Evolutionary conservation across 768 basidiomycete genomes (phyloP), one percentile per base, ranked within the genome.

Genomic region (Holtermannia corniformis): DNA sequence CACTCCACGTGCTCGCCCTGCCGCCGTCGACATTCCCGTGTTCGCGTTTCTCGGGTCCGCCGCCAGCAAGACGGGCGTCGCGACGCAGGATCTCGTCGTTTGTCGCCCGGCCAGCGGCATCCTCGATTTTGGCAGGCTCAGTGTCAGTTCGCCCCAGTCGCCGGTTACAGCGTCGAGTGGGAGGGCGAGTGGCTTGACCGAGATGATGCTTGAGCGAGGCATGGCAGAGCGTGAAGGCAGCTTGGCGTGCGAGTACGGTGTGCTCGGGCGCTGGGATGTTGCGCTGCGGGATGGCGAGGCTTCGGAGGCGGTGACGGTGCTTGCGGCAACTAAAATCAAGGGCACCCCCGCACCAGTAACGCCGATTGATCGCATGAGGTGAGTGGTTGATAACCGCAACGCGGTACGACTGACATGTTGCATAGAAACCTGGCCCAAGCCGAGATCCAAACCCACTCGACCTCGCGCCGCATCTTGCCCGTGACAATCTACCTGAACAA

Each of bases 401-500:
- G 26, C 20, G 49, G n/a, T 24, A 16, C 41, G 5, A 41, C 49
- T 41, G 49, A 28, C n/a, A n/a, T n/a, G n/a, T n/a, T n/a, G n/a
- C n/a, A n/a, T 52, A 87, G 84, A 57, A 83, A 79, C 72, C 78
- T 92, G 3, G 78, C 87, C 0, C 81, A 83, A 41, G 88, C 87
- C 0, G 91, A 95, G 67, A 78, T 93, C 3, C 84, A 85, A 46
- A 88, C 87, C 0, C 81, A 84, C 1, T 75, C 73, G 3, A 80
- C 82, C 1, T 42, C 50, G 24, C 74, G 77, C 0, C 75, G 71
- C 1, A 75, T 87, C 28, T 77, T 86, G 0, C 85, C 88, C 2
- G 78, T 82, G 0, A 77, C 86, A 0, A 77, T 95, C 25, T 93
- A 93, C 70, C 81, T 87, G 16, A 81, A 82, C 0, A 86, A 88